Evolutionary conservation across 306 rosid species (phyloP), one percentile per base, ranked within the genome.

Genomic region (Canavalia ensiformis): DNA sequence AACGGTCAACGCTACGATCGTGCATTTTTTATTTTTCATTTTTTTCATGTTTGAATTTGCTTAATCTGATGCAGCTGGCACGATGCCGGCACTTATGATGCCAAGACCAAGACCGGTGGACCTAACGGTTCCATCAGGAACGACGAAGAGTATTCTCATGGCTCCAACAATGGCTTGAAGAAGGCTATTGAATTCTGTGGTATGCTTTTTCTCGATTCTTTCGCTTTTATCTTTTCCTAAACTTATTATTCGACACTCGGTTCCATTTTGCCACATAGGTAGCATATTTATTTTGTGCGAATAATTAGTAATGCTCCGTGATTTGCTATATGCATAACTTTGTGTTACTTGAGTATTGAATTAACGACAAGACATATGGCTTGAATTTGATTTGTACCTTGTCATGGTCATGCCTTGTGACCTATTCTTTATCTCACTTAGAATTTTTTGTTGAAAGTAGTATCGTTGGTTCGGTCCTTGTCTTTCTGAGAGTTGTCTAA

Each of bases 71-170:
- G 64, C 69, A 90, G 97, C 64, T 93, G 99, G 99, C 99, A 95
- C 77, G 99, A 95, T 76, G 99, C 99, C 12, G 97, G 99, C 0
- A 95, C 99, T 18, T 93, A 89, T 78, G 99, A 95, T 64, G 93
- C 82, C 18, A 85, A 72, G 4, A 76, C 92, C 2, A 95, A 90
- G 79, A 90, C 96, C 13, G 98, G 98, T 39, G 99, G 99, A 60
- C 91, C 99, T 41, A 93, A 95, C 54, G 97, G 93, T 49, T 95
- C 99, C 11, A 95, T 95, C 25, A 85, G 97, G 88, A 93, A 75
- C 65, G 97, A 90, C 81, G 97, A 88, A 80, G 99, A 95, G 88
- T 92, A 18, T 82, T 86, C 88, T 70, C 98, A 93, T 59, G 97
- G 93, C 47, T 74, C 97, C 47, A 93, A 95, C 75, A 93, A 5